phyloP scores from a whole-genome alignment of 2,329 filamentous ascomycete genomes.

The Coleophoma cylindrospora region DNA sequence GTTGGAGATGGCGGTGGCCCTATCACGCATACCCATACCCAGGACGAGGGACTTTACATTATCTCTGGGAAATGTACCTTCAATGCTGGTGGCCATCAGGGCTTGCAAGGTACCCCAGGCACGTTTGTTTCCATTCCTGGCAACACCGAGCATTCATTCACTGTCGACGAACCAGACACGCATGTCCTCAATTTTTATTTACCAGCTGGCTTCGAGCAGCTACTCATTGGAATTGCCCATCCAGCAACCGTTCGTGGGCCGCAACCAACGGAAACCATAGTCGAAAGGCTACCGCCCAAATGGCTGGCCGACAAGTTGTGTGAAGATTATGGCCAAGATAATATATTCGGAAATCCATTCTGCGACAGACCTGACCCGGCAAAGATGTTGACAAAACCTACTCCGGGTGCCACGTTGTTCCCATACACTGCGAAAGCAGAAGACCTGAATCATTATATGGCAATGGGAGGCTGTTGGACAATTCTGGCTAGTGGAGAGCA shows the following conservation, averaged over 20 bases:
- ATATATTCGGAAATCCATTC: too few relatives aligned
- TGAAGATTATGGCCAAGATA: too few relatives aligned
- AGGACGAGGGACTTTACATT: neutral
- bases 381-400: too few relatives aligned
- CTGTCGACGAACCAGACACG: neutral
- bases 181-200: neutral
- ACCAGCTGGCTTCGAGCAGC: neutral
- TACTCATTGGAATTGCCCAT: neutral
- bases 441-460: too few relatives aligned
- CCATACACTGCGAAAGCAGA: too few relatives aligned
- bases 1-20: neutral
- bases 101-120: neutral
- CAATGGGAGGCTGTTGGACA: neutral
- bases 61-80: neutral
- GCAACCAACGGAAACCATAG: neutral
- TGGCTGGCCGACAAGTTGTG: too few relatives aligned
- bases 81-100: neutral
- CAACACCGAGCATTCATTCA: neutral
- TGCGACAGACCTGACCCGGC: too few relatives aligned
- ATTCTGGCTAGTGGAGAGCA: neutral
- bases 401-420: too few relatives aligned
- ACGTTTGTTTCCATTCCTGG: neutral
- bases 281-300: too few relatives aligned
- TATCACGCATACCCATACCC: neutral
- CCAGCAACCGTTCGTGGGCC: neutral